Base-by-base conservation (phyloP, 306 rosid species). In the Herpetospermum pedunculosum region DNA sequence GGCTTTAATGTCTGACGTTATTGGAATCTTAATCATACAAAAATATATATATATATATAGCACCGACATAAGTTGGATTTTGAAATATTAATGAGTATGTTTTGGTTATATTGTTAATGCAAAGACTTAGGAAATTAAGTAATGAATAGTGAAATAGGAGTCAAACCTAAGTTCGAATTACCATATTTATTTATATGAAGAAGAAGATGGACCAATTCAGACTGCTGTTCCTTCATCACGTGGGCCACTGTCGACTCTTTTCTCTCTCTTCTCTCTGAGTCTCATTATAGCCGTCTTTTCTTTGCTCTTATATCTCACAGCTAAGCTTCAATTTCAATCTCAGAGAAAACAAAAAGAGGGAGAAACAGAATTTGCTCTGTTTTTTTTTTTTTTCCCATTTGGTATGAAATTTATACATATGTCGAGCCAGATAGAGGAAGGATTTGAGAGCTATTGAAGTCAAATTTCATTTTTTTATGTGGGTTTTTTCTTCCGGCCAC, bases 241-340 rank as follows among this genome's bases (percentile, higher is more conserved):
- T 69, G 73, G 73, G 32, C 72, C 72, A 67, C 35, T 12, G 13
- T 25, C 73, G 14, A 48, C 47, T 37, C 69, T 49, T 65, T 75
- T 70, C n/a, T 65, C 76, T 81, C 29, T 37, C 79, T 72, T 79
- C 23, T 35, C 80, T 73, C 75, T 46, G 73, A 77, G 70, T 41
- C 74, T 30, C 34, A 58, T 77, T 67, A 64, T 78, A 89, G 86
- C 91, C 88, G 87, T 83, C 92, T 84, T 78, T 88, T 81, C 64
- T 32, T 76, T 80, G 72, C 73, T 74, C 81, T 71, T 73, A 78
- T 16, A 41, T 63, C 9, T 83, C 83, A 49, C 77, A 43, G 41
- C 75, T 79, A 76, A 52, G 35, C 48, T 15, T 37, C 46, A 6
- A 59, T 8, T 26, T 47, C 77, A 72, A n/a, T n/a, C n/a, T 34